Evolutionary conservation across 441 rosid species (phyloP), one percentile per base, ranked within the genome.

Genomic region (Croton laevigatus): DNA sequence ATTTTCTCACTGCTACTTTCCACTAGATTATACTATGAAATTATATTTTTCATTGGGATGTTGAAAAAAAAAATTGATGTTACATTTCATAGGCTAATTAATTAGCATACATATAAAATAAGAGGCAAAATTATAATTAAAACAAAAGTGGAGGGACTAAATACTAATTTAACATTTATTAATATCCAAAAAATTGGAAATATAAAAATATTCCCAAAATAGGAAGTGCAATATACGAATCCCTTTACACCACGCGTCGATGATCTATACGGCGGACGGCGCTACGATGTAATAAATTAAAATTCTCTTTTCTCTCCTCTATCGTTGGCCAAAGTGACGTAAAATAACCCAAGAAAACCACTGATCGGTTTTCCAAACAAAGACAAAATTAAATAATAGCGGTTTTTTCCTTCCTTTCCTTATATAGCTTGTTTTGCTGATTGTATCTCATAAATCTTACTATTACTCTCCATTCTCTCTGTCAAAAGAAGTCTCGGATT

Each of bases 231-330:
- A 32, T 57, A 58, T 62, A 27, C 73, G 66, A 20, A 62, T 23
- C 8, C 71, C 59, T 60, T 65, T 22, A 52, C 72, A 55, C 73
- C 84, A 85, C 87, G 88, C 75, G 91, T 87, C 91, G 34, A 55
- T 5, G 65, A 83, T 81, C 87, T 71, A 87, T 79, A 77, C 63
- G 89, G 58, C 23, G 34, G 81, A 78, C 76, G 81, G 71, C 82
- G 16, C 69, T 36, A 34, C 19, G 23, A 8, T 62, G 44, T 57
- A 23, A 13, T 27, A 58, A 54, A 46, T 45, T n/a, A 38, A 12
- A 3, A 23, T 65, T 68, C 52, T 66, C 65, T 12, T 27, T 69
- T 48, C 36, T 44, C 36, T 10, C 20, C 32, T 17, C 44, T 46
- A 45, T 49, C 20, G 77, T 68, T 83, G 87, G 85, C 12, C 76